Base-by-base conservation (phyloP, 371 early-diverging fungal genomes). In the Nematocida homosporus region DNA sequence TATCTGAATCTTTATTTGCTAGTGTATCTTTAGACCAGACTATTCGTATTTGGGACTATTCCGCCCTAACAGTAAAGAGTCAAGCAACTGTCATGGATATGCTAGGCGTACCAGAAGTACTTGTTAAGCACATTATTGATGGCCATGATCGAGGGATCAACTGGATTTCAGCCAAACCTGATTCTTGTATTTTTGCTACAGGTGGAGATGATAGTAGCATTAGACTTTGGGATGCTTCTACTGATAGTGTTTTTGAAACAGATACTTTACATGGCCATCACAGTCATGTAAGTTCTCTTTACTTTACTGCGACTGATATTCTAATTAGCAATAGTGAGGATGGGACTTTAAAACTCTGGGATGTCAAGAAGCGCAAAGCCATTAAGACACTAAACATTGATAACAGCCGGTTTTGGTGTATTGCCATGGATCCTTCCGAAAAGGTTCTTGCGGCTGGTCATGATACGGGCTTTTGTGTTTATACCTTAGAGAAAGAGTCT, bases 131-230 rank as follows among this genome's bases (percentile, higher is more conserved):
- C 84, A 94, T 95, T 18, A 86, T 99, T 23, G 97, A 97, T 80
- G 97, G 94, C 10, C 97, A 99, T 80, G 93, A 93, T 66, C 90
- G 94, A 68, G 97, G 96, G 55, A 93, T 97, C 76, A 97, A 99
- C 86, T 93, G 93, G 91, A 93, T 92, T 3, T 84, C 91, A 10
- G 93, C 94, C 86, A 92, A 95, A 79, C 92, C 93, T 13, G 91
- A 89, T 2, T 85, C 91, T 65, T 92, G 92, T 10, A 83, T 93
- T 75, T 91, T 99, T 80, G 90, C 93, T 2, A 93, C 95, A 25
- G 92, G 92, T 63, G 91, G 92, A 66, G 99, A 99, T 82, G 99
- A 97, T 84, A 90, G 94, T 67, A 92, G 91, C 79, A 89, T 99
- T 35, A 95, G 95, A 81, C 86, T 95, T 25, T 99, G 97, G 97